Evolutionary conservation across 139 green algal genomes (phyloP).

Genomic region (Asterochloris erici): DNA sequence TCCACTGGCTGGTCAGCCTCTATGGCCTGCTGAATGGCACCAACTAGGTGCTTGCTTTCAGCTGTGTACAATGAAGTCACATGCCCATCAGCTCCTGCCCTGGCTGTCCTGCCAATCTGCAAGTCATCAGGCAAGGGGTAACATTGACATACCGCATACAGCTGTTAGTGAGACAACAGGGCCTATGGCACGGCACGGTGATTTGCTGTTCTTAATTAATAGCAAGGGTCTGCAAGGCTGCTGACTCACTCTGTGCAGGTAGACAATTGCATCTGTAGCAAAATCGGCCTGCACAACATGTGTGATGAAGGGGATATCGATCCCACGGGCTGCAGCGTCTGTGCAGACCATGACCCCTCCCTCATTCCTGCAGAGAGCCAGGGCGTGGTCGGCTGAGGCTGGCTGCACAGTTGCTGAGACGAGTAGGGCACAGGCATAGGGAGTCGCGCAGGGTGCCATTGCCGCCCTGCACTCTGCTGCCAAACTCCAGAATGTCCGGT

Average conservation of each 20-base stretch:
- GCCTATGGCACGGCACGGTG: not conserved
- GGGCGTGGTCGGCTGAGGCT: not conserved
- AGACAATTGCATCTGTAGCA: conserved; percentile 89
- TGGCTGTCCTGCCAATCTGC: conserved; percentile 67
- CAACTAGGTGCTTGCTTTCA: conserved; percentile 52
- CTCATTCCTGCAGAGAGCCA: not conserved
- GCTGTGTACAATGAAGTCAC: conserved; percentile 81
- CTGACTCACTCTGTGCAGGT: conserved; percentile 78
- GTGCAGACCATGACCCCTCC: conserved; percentile 88
- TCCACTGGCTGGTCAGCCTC: conserved; percentile 69
- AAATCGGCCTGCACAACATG: conserved; percentile 90
- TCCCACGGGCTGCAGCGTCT: conserved; percentile 83
- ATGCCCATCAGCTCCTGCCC: conserved; percentile 66
- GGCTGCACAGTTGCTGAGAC: no score
- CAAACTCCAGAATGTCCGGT: no score
- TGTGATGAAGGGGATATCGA: conserved; percentile 81
- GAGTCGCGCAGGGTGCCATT: no score
- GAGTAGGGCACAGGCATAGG: no score
- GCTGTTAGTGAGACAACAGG: not conserved
- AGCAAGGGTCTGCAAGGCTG: not conserved
- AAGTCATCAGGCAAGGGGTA: not conserved
- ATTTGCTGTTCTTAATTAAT: not conserved
- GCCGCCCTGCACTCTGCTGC: no score
- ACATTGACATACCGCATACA: not conserved
- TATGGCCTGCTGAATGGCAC: conserved; percentile 60